These are phyloP conservation scores for Cadophora luteo-olivacea DNA, from an alignment of 2,329 filamentous ascomycete species.

Conservation along the genomic window DNA sequence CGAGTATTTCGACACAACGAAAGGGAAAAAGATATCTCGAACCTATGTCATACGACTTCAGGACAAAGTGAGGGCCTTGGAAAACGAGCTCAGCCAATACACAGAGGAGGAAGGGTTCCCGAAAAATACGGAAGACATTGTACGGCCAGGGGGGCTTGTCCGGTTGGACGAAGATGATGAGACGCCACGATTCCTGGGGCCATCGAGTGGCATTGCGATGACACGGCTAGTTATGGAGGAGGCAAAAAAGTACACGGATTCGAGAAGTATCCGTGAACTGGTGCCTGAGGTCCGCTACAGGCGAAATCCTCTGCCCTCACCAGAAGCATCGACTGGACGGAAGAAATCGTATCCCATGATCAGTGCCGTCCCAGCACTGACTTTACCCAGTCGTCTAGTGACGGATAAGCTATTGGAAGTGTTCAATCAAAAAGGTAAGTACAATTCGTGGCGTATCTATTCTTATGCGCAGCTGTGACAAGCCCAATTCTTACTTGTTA, in stretches of 20 bases:
- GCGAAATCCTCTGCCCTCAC: constrained; percentile 71
- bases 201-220: constrained; percentile 95
- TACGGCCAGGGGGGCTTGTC: constrained; percentile 85
- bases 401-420: constrained; percentile 82
- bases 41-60: constrained; percentile 93
- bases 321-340: constrained; percentile 58
- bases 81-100: constrained; percentile 79
- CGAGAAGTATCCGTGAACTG: constrained; percentile 89
- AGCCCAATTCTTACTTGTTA: constrained; percentile 28
- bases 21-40: constrained; percentile 84
- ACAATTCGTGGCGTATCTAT: not conserved
- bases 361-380: constrained; percentile 80
- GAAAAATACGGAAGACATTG: constrained; percentile 80
- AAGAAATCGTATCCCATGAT: constrained; percentile 92
- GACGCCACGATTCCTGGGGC: constrained; percentile 84
- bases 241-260: constrained; percentile 90
- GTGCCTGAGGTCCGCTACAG: constrained; percentile 75
- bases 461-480: not conserved
- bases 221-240: constrained; percentile 95
- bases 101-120: constrained; percentile 78
- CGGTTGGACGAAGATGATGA: constrained; percentile 86
- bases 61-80: constrained; percentile 81
- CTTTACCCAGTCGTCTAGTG: constrained; percentile 75
- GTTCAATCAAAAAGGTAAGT: constrained; percentile 81
- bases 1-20: constrained; percentile 93